A percentile compares a stretch with the other conserved stretches of the same genome.
Evolutionary conservation across 1,139 yeast species (phyloP).

Genomic region (Lipomyces yarrowii): DNA sequence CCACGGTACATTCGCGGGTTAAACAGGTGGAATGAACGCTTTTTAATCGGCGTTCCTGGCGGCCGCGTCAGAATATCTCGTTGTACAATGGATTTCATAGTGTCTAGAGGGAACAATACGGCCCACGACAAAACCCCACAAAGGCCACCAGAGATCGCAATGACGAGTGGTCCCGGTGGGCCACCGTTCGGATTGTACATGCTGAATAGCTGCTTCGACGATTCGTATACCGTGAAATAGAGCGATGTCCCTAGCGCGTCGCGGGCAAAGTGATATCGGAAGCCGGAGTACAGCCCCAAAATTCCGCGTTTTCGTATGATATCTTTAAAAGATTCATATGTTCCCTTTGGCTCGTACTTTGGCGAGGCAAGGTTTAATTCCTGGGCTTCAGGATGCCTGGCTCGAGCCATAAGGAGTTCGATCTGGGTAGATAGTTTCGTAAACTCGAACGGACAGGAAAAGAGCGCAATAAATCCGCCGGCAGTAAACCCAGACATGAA

Average conservation of each 20-base stretch:
- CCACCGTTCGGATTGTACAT: conserved; percentile 18
- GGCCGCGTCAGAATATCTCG: conserved; percentile 65
- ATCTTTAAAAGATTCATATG: conserved; percentile 53
- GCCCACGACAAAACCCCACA: conserved; percentile 78
- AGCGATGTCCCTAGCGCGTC: conserved; percentile 74
- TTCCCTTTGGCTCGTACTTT: conserved; percentile 47
- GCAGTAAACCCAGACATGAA: conserved; percentile 62
- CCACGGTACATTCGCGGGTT: conserved; percentile 67
- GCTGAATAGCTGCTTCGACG: conserved; percentile 49
- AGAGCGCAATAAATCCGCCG: conserved; percentile 64
- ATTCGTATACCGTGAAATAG: conserved; percentile 75
- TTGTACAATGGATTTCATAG: conserved; percentile 73
- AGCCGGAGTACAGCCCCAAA: conserved; percentile 72
- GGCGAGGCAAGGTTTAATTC: conserved; percentile 31
- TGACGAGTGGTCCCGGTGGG: conserved; percentile 33
- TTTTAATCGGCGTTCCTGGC: conserved; percentile 15
- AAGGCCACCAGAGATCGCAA: conserved; percentile 73
- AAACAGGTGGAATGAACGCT: conserved; percentile 33
- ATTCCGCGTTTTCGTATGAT: conserved; percentile 62
- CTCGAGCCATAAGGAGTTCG: conserved; percentile 51
- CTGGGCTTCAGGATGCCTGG: conserved; percentile 25
- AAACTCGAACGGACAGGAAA: conserved; percentile 86
- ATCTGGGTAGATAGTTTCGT: conserved; percentile 82
- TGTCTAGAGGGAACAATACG: conserved; percentile 76
- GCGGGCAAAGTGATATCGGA: conserved; percentile 61